Percentiles rank a stretch among this genome's conserved stretches.
These are phyloP conservation scores for Nephelium lappaceum DNA, from an alignment of 345 rosid genomes.

Conservation along the genomic window DNA sequence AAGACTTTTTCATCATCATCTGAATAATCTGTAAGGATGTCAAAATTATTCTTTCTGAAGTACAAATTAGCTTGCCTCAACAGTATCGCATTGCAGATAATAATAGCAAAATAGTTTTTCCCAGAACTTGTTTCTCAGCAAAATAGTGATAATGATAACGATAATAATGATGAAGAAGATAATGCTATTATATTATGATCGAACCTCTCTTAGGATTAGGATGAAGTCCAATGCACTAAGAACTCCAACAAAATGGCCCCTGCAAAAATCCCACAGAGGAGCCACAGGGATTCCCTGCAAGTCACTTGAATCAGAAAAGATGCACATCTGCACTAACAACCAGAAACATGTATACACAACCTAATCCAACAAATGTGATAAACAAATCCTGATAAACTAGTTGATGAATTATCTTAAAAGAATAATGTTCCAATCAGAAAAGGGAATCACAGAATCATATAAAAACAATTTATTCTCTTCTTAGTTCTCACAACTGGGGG, in stretches of 20 bases:
- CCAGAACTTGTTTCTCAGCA: background rate
- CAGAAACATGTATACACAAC: background rate
- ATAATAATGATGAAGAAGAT: background rate
- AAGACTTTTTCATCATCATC: background rate
- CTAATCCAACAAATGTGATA: background rate
- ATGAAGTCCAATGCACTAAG: conserved; percentile 82
- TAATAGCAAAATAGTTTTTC: background rate
- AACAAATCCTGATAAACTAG: background rate
- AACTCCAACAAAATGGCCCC: conserved; percentile 81
- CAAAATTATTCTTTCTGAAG: background rate
- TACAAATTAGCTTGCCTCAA: conserved; percentile 3
- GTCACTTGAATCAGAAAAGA: conserved; percentile 29
- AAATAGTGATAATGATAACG: background rate
- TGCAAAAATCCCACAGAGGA: conserved; percentile 78
- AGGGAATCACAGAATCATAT: background rate
- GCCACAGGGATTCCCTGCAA: conserved; percentile 79
- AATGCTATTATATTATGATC: background rate
- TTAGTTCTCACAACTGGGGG: background rate
- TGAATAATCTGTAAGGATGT: background rate
- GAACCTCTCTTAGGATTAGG: conserved; percentile 78
- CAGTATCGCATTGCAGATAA: conserved; percentile 12
- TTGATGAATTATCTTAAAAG: background rate
- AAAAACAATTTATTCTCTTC: background rate
- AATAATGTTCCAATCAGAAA: background rate
- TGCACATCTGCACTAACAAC: conserved; percentile 4